Evolutionary conservation across 176 grass and related monocot genomes (phyloP).

Genomic region (Oryza coarctata): DNA sequence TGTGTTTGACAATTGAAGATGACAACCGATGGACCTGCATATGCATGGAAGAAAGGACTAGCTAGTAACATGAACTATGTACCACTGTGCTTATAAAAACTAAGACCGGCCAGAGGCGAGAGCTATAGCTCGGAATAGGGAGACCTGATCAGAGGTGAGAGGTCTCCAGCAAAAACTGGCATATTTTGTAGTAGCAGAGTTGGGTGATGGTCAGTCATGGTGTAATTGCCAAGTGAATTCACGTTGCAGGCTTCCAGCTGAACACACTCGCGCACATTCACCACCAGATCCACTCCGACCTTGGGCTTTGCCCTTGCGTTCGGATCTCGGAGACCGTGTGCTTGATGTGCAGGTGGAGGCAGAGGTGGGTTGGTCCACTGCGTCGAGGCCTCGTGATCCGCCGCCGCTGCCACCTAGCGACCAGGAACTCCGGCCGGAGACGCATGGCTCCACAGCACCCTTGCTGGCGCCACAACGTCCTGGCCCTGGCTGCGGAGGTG

Average conservation of each 20-base stretch:
- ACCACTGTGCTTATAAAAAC: not conserved
- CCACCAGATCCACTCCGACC: not conserved
- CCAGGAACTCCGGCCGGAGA: not conserved
- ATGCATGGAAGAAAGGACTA: not conserved
- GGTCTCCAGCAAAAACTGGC: not conserved
- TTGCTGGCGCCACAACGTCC: not conserved
- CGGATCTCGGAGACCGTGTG: not conserved
- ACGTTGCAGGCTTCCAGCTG: not conserved
- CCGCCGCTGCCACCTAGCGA: too few relatives aligned
- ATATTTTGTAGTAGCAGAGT: not conserved
- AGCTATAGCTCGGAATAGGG: too few relatives aligned
- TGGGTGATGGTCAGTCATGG: not conserved
- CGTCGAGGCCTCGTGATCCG: not conserved
- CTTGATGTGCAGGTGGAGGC: not conserved
- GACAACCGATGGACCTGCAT: not conserved
- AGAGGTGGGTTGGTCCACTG: not conserved
- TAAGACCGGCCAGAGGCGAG: not conserved
- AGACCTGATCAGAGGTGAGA: not conserved
- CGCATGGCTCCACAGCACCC: not conserved
- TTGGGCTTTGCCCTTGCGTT: not conserved
- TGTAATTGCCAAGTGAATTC: not conserved
- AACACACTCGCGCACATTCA: not conserved
- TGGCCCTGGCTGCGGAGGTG: not conserved
- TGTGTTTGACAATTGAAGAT: not conserved
- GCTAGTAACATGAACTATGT: not conserved